phyloP scores from a whole-genome alignment of 129 eudicot species.

The Pulicaria dysenterica region DNA sequence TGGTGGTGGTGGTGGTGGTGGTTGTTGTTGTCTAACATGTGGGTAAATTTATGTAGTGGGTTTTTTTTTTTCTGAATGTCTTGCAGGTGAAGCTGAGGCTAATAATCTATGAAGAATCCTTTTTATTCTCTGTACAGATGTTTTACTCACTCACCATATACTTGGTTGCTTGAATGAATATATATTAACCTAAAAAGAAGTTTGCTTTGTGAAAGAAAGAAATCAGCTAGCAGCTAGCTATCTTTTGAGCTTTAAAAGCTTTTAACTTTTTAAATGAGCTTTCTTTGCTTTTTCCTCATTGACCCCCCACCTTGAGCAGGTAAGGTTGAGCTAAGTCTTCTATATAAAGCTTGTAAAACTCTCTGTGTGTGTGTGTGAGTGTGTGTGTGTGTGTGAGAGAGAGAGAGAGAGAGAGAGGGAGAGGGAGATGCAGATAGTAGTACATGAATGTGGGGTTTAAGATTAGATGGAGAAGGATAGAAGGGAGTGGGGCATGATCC shows the following conservation, averaged over 20 bases:
- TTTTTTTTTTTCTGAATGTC: conserved; percentile 20
- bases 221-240: conserved; percentile 26
- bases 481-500: conserved; percentile 41
- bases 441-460: conserved; percentile 42
- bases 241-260: conserved; percentile 45
- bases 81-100: conserved; percentile 36
- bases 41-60: conserved; percentile 38
- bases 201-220: conserved; percentile 45
- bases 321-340: conserved; percentile 68
- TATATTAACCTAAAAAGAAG: conserved; percentile 35
- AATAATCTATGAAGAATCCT: conserved; percentile 40
- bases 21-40: conserved; percentile 56
- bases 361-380: too few species aligned
- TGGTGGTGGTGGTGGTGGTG: conserved; percentile 37
- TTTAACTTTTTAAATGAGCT: conserved; percentile 58
- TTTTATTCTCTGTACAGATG: conserved; percentile 33
- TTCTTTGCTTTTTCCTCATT: conserved; percentile 52
- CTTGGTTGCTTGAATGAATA: conserved; percentile 20
- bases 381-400: conserved; percentile 11
- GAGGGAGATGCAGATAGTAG: conserved; percentile 21
- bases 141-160: conserved; percentile 18
- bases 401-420: conserved; percentile 24
- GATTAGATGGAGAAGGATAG: conserved; percentile 48
- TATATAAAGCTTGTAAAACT: conserved; percentile 35
- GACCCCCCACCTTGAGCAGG: conserved; percentile 76